Base-by-base conservation (phyloP, 139 green algal species). In the Chlamydomonas sphaeroides region DNA sequence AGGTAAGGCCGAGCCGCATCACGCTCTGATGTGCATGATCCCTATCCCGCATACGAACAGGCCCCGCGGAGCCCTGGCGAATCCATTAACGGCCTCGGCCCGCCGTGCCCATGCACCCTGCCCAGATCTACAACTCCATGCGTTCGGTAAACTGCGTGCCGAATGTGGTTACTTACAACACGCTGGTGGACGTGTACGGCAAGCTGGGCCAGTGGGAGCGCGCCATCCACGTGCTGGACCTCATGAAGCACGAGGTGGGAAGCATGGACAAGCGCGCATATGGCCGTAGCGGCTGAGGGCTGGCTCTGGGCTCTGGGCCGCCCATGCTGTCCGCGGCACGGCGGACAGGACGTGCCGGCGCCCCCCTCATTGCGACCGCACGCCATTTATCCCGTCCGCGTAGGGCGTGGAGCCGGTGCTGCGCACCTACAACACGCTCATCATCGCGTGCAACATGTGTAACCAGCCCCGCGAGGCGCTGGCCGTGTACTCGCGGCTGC, bases 381-480 rank as follows among this genome's bases (percentile, higher is more conserved):
- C n/a, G n/a, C n/a, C n/a, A n/a, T n/a, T n/a, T n/a, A n/a, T n/a
- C n/a, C n/a, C n/a, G n/a, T n/a, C 20, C 42, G 32, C 26, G 49
- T 86, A 96, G 76, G 91, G 94, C 2, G 91, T 97, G 18, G 76
- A 94, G 68, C 93, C 94, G 30, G 94, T 96, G 35, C 85, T 97
- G 73, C 89, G 93, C 73, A 97, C 94, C 1, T 97, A 94, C 87
- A 97, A 97, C 87, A 96, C 94, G 11, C 87, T 97, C 38, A 95
- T 98, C 65, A 96, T 97, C 35, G 92, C 94, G 8, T 97, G 94
- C 89, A 95, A 96, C 86, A 95, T 95, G 87, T 95, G 94, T 85
- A 93, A 93, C 45, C 92, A 95, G 89, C 93, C 91, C 39, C 85
- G 89, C 1, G 89, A 96, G 88, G 92, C 91, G 41, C 84, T 96